A percentile compares a stretch with the other conserved stretches of the same genome.
Evolutionary conservation across 2,329 filamentous ascomycete genomes (phyloP).

Genomic region (Pseudocercospora pini-densiflorae): DNA sequence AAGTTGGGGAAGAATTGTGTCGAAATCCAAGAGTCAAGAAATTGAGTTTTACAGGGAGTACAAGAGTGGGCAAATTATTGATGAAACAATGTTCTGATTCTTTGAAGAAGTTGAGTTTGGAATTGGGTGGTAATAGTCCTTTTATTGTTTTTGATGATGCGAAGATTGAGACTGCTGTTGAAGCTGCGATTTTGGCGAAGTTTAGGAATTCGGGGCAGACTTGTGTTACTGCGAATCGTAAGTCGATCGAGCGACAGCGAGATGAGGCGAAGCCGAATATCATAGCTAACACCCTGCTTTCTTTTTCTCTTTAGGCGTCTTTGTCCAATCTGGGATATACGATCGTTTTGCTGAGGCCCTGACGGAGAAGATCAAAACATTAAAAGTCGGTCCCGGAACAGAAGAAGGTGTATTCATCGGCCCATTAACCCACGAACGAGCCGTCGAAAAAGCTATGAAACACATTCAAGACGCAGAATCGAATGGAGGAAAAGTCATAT

Average conservation of each 20-base stretch:
- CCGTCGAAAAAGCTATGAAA: constrained; percentile 75
- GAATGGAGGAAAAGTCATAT: constrained; percentile 75
- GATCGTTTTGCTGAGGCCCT: constrained; percentile 61
- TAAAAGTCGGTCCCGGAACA: constrained; percentile 27
- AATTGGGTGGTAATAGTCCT: constrained; percentile 40
- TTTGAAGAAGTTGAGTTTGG: constrained; percentile 38
- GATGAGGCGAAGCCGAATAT: no score
- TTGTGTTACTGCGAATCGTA: constrained; percentile 47
- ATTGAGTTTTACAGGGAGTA: constrained; percentile 40
- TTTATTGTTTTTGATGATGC: constrained; percentile 44
- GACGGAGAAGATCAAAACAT: constrained; percentile 43
- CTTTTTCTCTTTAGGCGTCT: constrained; percentile 39
- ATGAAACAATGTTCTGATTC: constrained; percentile 30
- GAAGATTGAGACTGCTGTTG: constrained; percentile 35
- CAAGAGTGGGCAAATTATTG: constrained; percentile 38
- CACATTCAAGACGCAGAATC: constrained; percentile 79
- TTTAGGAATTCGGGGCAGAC: constrained; percentile 39
- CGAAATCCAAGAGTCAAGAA: constrained; percentile 34
- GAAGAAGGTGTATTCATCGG: constrained; percentile 48
- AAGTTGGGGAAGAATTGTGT: constrained; percentile 33
- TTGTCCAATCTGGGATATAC: constrained; percentile 57
- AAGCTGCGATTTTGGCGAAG: constrained; percentile 34
- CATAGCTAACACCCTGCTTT: no score
- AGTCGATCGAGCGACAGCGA: neutral
- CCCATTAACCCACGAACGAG: constrained; percentile 83